Base-by-base conservation (phyloP, 768 basidiomycete species). In the Pleurotus tuber-regium region DNA sequence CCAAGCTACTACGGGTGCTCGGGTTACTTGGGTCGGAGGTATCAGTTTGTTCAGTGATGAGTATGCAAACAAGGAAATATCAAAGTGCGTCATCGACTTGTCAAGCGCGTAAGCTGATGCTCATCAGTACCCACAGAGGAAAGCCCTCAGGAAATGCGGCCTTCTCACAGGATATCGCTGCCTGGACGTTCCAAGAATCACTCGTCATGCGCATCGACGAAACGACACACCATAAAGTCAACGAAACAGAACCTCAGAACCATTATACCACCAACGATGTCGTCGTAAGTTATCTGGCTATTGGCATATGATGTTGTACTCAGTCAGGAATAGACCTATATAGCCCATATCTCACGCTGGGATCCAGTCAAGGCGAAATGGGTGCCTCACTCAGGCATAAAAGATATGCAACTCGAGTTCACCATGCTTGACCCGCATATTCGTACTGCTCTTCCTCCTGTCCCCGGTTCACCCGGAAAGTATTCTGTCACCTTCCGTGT, bases 351-450 rank as follows among this genome's bases (percentile, higher is more conserved):
- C 43, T 90, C 91, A 11, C 75, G 80, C 40, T 90, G 79, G 63
- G 73, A 87, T 59, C 66, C 83, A 18, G 64, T 64, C 52, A 75
- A 73, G 4, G 69, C 72, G 7, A 65, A 64, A 10, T 98, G 93
- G 92, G 71, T 71, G 46, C 86, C 92, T 0, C 85, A 84, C 64
- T 83, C 85, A 10, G 80, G 77, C 26, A 66, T 92, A 44, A 66
- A 70, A 9, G 97, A 98, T 64, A 64, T 98, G 24, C 96, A 98
- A 60, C 76, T 98, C 44, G 95, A 96, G 60, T 98, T 98, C 65
- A 96, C 93, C 18, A 99, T 99, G 97, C 83, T 99, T 33, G 97
- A 99, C 66, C 97, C 97, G 1, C 94, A 97, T 67, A 73, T 98
- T 54, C 91, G 97, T 29, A 92, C 85, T 11, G 70, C 87, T 5